A percentile compares a stretch with the other conserved stretches of the same genome.
Evolutionary conservation across 2,329 filamentous ascomycete species (phyloP).

Genomic region (Trichoderma lentiforme): DNA sequence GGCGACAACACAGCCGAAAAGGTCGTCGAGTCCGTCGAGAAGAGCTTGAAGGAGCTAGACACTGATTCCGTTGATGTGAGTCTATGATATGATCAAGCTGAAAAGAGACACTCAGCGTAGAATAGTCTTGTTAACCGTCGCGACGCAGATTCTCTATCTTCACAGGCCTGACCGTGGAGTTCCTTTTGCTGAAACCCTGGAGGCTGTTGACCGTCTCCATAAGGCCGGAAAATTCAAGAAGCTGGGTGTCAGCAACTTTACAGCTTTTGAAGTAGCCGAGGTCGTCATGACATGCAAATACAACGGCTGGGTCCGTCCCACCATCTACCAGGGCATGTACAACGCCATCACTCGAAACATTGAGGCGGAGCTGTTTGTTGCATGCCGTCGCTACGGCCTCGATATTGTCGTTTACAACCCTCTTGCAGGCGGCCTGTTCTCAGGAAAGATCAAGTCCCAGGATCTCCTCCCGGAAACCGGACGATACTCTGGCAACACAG

Average conservation of each 20-base stretch:
- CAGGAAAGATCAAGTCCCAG: conserved; percentile 70
- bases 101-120: not conserved
- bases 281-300: conserved; percentile 75
- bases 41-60: conserved; percentile 66
- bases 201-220: conserved; percentile 75
- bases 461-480: conserved; percentile 63
- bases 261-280: conserved; percentile 84
- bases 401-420: conserved; percentile 21
- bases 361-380: conserved; percentile 70
- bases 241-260: conserved; percentile 79
- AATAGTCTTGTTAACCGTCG: not conserved
- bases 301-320: conserved; percentile 77
- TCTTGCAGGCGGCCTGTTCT: conserved; percentile 51
- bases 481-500: conserved; percentile 62
- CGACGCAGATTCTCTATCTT: conserved; percentile 36
- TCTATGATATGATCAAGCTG: not conserved
- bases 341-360: conserved; percentile 75
- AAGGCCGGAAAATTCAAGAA: conserved; percentile 81
- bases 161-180: conserved; percentile 54
- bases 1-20: conserved; percentile 62
- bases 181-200: conserved; percentile 76
- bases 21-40: conserved; percentile 63
- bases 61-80: conserved; percentile 68
- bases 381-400: conserved; percentile 43
- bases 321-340: conserved; percentile 86